These are phyloP conservation scores for Coniochaeta sp. DNA, from an alignment of 2,329 filamentous ascomycete genomes.

Conservation along the genomic window DNA sequence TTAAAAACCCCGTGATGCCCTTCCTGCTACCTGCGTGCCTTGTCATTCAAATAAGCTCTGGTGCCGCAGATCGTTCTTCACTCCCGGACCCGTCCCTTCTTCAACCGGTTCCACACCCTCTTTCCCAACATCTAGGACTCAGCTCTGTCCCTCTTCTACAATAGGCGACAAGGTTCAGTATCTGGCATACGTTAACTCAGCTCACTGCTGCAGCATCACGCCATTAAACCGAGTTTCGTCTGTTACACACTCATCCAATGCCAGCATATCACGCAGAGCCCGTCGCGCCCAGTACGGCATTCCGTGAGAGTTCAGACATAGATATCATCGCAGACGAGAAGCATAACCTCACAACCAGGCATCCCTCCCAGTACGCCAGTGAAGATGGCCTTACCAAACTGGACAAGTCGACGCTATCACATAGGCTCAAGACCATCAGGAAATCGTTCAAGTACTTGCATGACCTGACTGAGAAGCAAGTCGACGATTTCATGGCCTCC, in stretches of 20 bases:
- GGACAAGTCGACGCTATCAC: constrained; percentile 36
- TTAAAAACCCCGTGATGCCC: not conserved
- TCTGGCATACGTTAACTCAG: not conserved
- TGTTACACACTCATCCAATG: not conserved
- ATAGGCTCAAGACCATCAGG: constrained; percentile 41
- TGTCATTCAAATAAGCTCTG: constrained; percentile 1
- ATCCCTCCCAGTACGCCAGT: not conserved
- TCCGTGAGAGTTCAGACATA: not conserved
- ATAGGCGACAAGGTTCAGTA: not conserved
- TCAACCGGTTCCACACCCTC: constrained; percentile 1
- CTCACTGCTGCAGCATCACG: not conserved
- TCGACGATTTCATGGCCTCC: constrained; percentile 48
- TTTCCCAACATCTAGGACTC: not conserved
- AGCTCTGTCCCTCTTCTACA: not conserved
- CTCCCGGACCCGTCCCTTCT: constrained; percentile 1
- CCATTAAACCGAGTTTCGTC: not conserved
- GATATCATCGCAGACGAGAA: constrained; percentile 2
- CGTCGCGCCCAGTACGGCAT: not conserved
- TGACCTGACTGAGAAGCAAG: constrained; percentile 39
- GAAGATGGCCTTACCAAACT: constrained; percentile 13
- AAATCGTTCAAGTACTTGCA: constrained; percentile 40
- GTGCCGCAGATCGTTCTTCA: not conserved
- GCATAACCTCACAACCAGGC: not conserved
- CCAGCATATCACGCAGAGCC: not conserved
- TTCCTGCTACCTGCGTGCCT: not conserved